These are phyloP conservation scores for Hymenotorrendiella dingleyae DNA, from an alignment of 2,329 filamentous ascomycete species.

Conservation along the genomic window DNA sequence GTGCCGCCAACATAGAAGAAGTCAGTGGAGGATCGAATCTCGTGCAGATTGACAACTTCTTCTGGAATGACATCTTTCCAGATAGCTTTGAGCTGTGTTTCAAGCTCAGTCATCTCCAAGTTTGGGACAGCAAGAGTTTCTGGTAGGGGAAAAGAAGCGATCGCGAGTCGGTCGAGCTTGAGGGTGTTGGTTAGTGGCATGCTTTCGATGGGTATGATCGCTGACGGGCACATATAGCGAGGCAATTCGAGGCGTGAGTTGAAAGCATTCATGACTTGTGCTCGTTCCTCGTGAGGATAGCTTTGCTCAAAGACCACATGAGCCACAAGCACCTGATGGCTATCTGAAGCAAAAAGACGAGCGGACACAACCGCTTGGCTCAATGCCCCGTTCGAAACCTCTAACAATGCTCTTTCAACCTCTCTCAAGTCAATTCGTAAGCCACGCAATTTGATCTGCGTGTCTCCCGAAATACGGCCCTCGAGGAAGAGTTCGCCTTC, in stretches of 20 bases:
- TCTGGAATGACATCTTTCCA: not conserved
- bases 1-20: not conserved
- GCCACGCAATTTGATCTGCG: constrained; percentile 33
- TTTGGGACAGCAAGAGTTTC: not conserved
- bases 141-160: not conserved
- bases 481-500: constrained; percentile 27
- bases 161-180: not conserved
- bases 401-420: constrained; percentile 24
- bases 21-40: not conserved
- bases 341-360: too few relatives aligned
- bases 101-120: not conserved
- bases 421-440: constrained; percentile 37
- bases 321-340: not conserved
- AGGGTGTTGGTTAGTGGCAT: not conserved
- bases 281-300: not conserved
- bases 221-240: not conserved
- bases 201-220: not conserved
- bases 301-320: not conserved
- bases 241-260: not conserved
- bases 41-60: not conserved
- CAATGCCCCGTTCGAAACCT: not conserved
- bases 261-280: not conserved
- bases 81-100: not conserved
- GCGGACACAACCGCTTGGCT: not conserved
- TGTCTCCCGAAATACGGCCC: constrained; percentile 31